Conservation (phyloP, 148 eudicot species). For the Euryodendron excelsum region DNA sequence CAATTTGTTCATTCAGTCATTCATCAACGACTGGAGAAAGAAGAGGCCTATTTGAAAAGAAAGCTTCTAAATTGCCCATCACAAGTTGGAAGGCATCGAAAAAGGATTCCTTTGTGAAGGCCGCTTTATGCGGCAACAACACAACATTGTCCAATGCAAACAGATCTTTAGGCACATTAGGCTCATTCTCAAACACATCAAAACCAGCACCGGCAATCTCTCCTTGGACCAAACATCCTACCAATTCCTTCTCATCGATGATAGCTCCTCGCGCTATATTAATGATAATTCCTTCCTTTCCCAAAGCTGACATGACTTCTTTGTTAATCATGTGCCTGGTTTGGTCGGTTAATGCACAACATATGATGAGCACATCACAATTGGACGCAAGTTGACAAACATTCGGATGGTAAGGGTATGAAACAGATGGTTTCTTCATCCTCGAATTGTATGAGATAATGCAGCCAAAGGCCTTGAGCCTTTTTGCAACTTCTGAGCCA, state of each 20-base stretch:
- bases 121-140: constrained; percentile 38
- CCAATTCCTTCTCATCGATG: constrained; percentile 46
- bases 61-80: constrained; percentile 39
- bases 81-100: constrained; percentile 21
- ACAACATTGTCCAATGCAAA: constrained; percentile 42
- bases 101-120: constrained; percentile 25
- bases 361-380: constrained; percentile 31
- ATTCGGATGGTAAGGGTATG: constrained; percentile 24
- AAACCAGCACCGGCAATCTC: constrained; percentile 48
- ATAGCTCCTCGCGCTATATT: constrained; percentile 45
- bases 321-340: constrained; percentile 43
- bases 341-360: constrained; percentile 38
- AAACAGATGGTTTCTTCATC: constrained; percentile 28
- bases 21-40: constrained; percentile 29
- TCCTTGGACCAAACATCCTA: constrained; percentile 33
- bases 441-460: constrained; percentile 37
- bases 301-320: constrained; percentile 34
- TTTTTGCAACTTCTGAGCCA: constrained; percentile 35
- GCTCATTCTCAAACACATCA: constrained; percentile 55
- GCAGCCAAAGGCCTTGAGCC: constrained; percentile 40
- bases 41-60: constrained; percentile 40
- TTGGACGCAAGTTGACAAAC: constrained; percentile 33
- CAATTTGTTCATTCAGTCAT: background rate
- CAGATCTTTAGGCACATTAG: constrained; percentile 43
- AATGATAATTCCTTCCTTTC: constrained; percentile 38